These are phyloP conservation scores for Parietaria judaica DNA, from an alignment of 306 rosid species.

Conservation along the genomic window DNA sequence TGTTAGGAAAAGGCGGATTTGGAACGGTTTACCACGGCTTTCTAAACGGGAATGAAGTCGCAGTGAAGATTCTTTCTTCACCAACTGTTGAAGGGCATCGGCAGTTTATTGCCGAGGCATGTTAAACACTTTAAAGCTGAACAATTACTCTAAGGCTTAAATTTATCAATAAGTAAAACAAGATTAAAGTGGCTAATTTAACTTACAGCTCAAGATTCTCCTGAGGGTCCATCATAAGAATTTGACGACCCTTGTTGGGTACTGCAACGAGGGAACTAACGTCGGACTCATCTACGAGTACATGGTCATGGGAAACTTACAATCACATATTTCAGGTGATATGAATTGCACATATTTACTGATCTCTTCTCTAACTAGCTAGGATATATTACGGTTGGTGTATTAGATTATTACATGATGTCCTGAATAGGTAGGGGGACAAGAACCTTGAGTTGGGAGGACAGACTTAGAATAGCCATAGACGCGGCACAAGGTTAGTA, in stretches of 20 bases:
- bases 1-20: conserved; percentile 38
- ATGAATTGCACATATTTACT: background rate
- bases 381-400: background rate
- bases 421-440: background rate
- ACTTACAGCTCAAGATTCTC: conserved; percentile 10
- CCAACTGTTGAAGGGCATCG: conserved; percentile 30
- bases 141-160: no score
- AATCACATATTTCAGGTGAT: background rate
- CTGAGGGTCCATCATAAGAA: conserved; percentile 11
- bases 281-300: conserved; percentile 6
- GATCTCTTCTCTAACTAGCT: background rate
- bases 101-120: conserved; percentile 43
- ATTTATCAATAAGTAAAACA: no score
- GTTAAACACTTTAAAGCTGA: background rate
- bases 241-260: conserved; percentile 16
- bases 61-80: conserved; percentile 38
- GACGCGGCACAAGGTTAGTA: conserved; percentile 13
- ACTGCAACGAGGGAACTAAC: conserved; percentile 6
- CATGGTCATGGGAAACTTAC: conserved; percentile 5
- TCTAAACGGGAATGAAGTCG: conserved; percentile 30
- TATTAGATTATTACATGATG: background rate
- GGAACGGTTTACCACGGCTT: conserved; percentile 34
- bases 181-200: no score
- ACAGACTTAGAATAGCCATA: conserved; percentile 13
- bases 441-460: conserved; percentile 6